phyloP scores from a whole-genome alignment of 495 filamentous ascomycete genomes.

The Astrothelium macrocarpum region DNA sequence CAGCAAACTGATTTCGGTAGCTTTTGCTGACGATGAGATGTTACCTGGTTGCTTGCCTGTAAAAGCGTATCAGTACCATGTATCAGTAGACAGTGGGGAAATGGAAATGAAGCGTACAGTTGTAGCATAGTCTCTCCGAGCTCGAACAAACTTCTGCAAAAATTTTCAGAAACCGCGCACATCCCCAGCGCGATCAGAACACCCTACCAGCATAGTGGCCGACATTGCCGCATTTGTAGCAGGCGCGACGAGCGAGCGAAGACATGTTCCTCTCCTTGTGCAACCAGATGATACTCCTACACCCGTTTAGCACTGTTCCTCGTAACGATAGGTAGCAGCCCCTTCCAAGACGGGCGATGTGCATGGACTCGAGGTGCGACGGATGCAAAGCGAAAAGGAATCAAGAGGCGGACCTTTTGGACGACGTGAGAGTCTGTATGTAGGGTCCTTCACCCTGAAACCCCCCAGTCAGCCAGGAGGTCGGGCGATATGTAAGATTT shows the following conservation, averaged over 20 bases:
- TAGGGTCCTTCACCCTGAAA: background rate
- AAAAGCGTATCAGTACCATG: slow-evolving; percentile 10
- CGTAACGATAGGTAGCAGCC: background rate
- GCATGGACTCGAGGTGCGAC: background rate
- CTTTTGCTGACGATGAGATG: background rate
- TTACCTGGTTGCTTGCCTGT: slow-evolving; percentile 35
- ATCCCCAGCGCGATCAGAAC: slow-evolving; percentile 9
- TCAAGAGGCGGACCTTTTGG: background rate
- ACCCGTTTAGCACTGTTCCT: background rate
- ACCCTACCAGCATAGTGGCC: slow-evolving; percentile 84
- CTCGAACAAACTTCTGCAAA: slow-evolving; percentile 83
- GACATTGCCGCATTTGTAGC: slow-evolving; percentile 99
- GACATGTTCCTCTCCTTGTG: slow-evolving; percentile 49
- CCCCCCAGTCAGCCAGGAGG: background rate
- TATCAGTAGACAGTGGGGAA: slow-evolving; percentile 41
- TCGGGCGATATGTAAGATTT: slow-evolving; percentile 8
- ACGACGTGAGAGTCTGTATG: background rate
- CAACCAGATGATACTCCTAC: background rate
- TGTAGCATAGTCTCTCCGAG: slow-evolving; percentile 96
- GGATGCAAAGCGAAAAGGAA: background rate
- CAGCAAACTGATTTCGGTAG: background rate
- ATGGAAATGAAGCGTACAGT: slow-evolving; percentile 54
- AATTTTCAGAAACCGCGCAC: slow-evolving; percentile 8
- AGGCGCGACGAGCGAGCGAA: slow-evolving; percentile 92
- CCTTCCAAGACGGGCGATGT: background rate